Conservation (phyloP, 2,329 filamentous ascomycete species). For the Tolypocladium guangdongense region DNA sequence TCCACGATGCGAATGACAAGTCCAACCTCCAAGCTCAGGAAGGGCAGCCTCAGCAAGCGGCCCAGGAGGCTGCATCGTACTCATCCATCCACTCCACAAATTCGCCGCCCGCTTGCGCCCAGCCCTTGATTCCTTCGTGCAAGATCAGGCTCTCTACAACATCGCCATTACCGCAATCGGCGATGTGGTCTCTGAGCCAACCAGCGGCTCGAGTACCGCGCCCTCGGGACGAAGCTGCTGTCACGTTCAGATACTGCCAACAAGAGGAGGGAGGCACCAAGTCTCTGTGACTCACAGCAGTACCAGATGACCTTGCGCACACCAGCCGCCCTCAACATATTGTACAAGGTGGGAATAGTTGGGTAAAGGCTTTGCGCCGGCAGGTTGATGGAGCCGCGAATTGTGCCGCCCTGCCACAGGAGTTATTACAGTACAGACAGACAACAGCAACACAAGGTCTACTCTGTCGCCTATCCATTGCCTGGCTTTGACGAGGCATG, state of each 20-base stretch:
- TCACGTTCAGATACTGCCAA: too few species aligned
- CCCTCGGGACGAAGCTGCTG: slow-evolving; percentile 40
- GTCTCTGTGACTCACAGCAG: slow-evolving; percentile 37
- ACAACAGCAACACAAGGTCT: too few species aligned
- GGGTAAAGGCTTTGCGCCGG: slow-evolving; percentile 35
- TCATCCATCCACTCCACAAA: slow-evolving; percentile 37
- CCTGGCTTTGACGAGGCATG: too few species aligned
- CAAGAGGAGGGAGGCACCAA: too few species aligned
- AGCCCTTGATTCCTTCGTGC: slow-evolving; percentile 42
- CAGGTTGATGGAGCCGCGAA: slow-evolving; percentile 40
- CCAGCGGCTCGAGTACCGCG: slow-evolving; percentile 42
- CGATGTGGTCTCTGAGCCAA: slow-evolving; percentile 44
- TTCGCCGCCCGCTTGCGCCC: slow-evolving; percentile 35
- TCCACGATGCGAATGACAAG: too few species aligned
- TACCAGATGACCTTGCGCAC: slow-evolving; percentile 33
- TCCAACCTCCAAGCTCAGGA: too few species aligned
- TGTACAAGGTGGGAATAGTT: slow-evolving; percentile 29
- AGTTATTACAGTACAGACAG: too few species aligned
- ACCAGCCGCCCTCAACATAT: slow-evolving; percentile 28
- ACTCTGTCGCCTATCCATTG: too few species aligned
- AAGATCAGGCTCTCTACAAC: slow-evolving; percentile 38
- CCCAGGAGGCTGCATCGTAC: slow-evolving; percentile 27
- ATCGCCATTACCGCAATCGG: slow-evolving; percentile 24
- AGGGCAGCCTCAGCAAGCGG: too few species aligned
- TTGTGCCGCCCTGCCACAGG: slow-evolving; percentile 51